Percentiles rank a stretch among this genome's conserved stretches.
These are phyloP conservation scores for Verticillium nubilum DNA, from an alignment of 2,329 filamentous ascomycete genomes.

Conservation along the genomic window DNA sequence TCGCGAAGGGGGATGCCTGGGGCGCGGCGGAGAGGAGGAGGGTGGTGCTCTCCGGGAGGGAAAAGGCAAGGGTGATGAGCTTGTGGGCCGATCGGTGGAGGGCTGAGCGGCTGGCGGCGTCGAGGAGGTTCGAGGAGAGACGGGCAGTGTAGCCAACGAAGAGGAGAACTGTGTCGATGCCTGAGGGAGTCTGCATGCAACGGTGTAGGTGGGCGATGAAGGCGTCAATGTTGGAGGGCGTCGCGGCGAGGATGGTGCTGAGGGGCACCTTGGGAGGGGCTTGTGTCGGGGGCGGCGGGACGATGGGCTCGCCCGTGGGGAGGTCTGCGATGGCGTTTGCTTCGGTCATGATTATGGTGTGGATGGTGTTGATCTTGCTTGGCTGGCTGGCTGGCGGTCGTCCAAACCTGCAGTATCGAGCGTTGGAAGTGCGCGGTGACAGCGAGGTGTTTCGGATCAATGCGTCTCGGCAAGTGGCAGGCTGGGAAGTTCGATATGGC, in stretches of 20 bases:
- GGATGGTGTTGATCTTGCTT: not conserved
- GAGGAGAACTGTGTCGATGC: constrained; percentile 65
- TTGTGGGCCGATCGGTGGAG: constrained; percentile 46
- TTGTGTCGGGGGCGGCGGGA: constrained; percentile 20
- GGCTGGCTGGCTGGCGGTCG: not conserved
- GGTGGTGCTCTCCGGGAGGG: constrained; percentile 45
- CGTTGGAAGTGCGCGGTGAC: too few relatives aligned
- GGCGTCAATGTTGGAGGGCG: constrained; percentile 40
- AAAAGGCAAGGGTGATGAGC: constrained; percentile 46
- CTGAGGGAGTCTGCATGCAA: constrained; percentile 61
- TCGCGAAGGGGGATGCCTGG: constrained; percentile 30
- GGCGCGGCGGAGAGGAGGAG: constrained; percentile 35
- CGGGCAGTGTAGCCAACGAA: constrained; percentile 64
- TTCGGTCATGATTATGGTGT: constrained; percentile 9
- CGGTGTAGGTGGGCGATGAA: constrained; percentile 53
- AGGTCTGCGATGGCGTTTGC: constrained; percentile 23
- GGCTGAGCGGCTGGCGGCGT: constrained; percentile 49
- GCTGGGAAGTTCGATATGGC: not conserved
- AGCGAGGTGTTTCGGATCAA: too few relatives aligned
- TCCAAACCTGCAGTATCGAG: not conserved
- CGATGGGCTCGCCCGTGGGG: constrained; percentile 28
- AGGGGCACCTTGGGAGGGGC: constrained; percentile 18
- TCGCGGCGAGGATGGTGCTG: constrained; percentile 23
- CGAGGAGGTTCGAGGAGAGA: constrained; percentile 45
- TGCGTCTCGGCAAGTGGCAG: too few relatives aligned